Evolutionary conservation across 371 early-diverging fungal genomes (phyloP), one percentile per base, ranked within the genome.

Genomic region (Umbelopsis sp.): DNA sequence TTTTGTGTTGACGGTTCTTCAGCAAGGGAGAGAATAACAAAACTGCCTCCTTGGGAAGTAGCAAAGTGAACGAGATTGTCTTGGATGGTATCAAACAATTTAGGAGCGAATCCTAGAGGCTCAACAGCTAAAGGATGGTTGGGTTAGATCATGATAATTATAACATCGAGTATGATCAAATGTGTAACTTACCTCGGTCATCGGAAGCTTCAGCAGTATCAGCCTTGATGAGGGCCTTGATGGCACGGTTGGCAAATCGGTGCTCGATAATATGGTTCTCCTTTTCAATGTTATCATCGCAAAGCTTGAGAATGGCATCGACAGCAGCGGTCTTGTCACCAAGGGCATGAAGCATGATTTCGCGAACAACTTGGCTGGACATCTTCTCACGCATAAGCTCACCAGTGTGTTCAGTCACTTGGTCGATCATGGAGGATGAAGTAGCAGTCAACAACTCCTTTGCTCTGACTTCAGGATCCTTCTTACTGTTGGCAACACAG

Each of bases 341-440:
- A n/a, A 74, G 65, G 45, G 91, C 90, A 69, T 86, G 91, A 64
- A 91, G 76, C 82, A 93, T 80, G 32, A 87, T 89, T 78, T 92
- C 93, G 63, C 82, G 76, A 9, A 91, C 87, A 5, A 89, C 89
- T 77, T 92, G 92, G 66, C 89, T 87, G 24, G 89, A 84, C 62
- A 89, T 73, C 37, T 91, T 84, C 29, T 90, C 88, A 37, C 82
- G 83, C 72, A 89, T 80, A 51, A 91, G 74, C 38, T 71, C 68
- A 41, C 74, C 65, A 20, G 88, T 79, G 69, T 88, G 77, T 10
- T 82, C 78, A 3, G 83, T 77, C 44, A 90, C 87, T 73, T 87
- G 78, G n/a, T 81, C 74, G 41, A 90, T 79, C 72, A 93, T 72
- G 5, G 79, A 72, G n/a, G 83, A 83, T 9, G 91, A 89, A 9